phyloP scores from a whole-genome alignment of 1,284 basidiomycete species.

The Phylloporus sp. region DNA sequence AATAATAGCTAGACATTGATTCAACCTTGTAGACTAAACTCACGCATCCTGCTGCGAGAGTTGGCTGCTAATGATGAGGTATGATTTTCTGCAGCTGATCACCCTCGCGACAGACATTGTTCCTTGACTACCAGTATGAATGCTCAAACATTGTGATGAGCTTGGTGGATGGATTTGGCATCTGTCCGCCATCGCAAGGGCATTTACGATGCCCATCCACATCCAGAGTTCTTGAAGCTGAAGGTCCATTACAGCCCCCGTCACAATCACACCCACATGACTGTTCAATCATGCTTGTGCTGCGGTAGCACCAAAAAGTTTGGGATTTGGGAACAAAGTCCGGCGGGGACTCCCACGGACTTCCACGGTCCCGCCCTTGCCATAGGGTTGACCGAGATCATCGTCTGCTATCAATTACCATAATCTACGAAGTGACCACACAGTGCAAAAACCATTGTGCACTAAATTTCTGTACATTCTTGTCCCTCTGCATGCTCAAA shows the following conservation, averaged over 20 bases:
- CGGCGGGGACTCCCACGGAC: too few species aligned
- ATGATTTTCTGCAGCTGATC: background rate
- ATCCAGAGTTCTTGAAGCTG: conserved; percentile 13
- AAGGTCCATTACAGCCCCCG: background rate
- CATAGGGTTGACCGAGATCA: too few species aligned
- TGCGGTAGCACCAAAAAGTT: too few species aligned
- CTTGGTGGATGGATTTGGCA: conserved; percentile 31
- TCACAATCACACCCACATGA: conserved; percentile 9
- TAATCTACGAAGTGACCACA: too few species aligned
- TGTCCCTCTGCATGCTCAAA: too few species aligned
- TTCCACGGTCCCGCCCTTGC: too few species aligned
- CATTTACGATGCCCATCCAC: conserved; percentile 19
- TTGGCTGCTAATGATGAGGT: conserved; percentile 39
- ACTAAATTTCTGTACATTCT: too few species aligned
- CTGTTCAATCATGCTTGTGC: conserved; percentile 24
- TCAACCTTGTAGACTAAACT: conserved; percentile 32
- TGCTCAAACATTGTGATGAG: conserved; percentile 34
- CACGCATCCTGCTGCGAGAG: conserved; percentile 39
- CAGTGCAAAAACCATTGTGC: too few species aligned
- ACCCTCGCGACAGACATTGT: conserved; percentile 4
- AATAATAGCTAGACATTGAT: background rate
- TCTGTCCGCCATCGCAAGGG: conserved; percentile 16
- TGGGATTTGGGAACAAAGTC: too few species aligned
- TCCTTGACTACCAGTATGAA: conserved; percentile 19
- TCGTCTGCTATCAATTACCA: too few species aligned